Percentiles rank a stretch among this genome's conserved stretches.
Conservation (phyloP, 2,329 filamentous ascomycete species). For the Achaetomium macrosporum region DNA sequence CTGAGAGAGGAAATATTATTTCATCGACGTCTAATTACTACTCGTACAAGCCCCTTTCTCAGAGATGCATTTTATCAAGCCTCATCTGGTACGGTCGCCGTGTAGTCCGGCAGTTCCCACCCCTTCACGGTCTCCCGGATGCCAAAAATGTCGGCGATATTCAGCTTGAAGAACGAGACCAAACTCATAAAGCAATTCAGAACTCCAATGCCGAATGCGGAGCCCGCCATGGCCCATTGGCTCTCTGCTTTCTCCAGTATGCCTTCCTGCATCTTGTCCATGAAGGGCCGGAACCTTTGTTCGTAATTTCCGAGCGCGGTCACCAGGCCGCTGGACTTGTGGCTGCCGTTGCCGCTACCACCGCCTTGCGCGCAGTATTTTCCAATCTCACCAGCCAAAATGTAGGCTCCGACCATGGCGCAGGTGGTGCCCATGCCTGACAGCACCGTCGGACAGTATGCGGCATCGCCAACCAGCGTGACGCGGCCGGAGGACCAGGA, state of each 20-base stretch:
- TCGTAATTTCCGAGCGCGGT: conserved; percentile 41
- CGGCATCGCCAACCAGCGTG: conserved; percentile 50
- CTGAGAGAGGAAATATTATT: no score
- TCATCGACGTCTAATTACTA: no score
- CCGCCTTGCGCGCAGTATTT: neutral
- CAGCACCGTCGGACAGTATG: conserved; percentile 40
- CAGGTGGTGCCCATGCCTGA: conserved; percentile 48
- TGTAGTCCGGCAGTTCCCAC: neutral
- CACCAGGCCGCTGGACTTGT: neutral
- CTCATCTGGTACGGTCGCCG: neutral
- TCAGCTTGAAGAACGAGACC: neutral
- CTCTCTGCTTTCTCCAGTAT: conserved; percentile 2
- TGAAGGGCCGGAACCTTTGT: conserved; percentile 37
- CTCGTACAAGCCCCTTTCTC: no score
- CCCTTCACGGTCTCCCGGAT: conserved; percentile 2
- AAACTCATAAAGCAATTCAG: neutral
- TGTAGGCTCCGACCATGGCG: conserved; percentile 46
- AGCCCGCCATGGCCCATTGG: conserved; percentile 1
- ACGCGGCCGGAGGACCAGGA: conserved; percentile 42
- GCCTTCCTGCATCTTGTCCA: conserved; percentile 35
- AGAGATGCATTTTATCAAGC: neutral
- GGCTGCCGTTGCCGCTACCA: neutral
- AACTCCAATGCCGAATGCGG: conserved; percentile 1
- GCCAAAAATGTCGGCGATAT: neutral
- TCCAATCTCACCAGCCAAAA: conserved; percentile 47